Conservation (phyloP, 1,284 basidiomycete species). For the Rhodotorula sp. region DNA sequence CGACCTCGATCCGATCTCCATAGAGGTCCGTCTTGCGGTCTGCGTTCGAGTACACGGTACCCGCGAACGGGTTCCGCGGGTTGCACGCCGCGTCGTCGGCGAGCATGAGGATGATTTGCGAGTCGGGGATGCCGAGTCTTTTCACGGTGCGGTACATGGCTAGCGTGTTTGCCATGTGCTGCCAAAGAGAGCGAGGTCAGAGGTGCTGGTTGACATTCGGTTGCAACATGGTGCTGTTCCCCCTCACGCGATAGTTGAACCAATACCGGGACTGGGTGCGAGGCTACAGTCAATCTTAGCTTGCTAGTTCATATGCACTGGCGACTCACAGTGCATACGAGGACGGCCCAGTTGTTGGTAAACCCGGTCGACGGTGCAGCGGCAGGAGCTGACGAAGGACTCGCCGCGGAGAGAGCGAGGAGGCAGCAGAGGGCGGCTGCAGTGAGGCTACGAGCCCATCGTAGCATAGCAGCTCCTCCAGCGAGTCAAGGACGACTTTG, state of each 20-base stretch:
- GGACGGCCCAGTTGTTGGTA: constrained; percentile 98
- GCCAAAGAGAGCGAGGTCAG: constrained; percentile 14
- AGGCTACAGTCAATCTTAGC: neutral
- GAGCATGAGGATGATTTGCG: constrained; percentile 98
- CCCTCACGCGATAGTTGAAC: constrained; percentile 90
- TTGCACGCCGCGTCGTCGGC: constrained; percentile 97
- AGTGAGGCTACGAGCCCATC: neutral
- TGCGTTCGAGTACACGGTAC: constrained; percentile 81
- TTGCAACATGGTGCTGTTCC: constrained; percentile 29
- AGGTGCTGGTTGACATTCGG: neutral
- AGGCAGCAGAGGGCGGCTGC: neutral
- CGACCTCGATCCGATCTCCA: constrained; percentile 94
- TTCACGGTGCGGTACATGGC: constrained; percentile 99
- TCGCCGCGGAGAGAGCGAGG: neutral
- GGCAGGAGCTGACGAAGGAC: neutral
- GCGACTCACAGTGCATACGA: constrained; percentile 89
- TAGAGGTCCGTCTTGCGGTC: constrained; percentile 83
- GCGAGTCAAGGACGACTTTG: too few species aligned
- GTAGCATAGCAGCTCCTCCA: too few species aligned
- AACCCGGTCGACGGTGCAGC: constrained; percentile 7
- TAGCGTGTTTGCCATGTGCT: constrained; percentile 98
- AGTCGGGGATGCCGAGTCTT: constrained; percentile 94
- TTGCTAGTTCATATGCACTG: too few species aligned
- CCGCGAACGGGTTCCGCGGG: constrained; percentile 85
- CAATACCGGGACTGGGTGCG: constrained; percentile 33